phyloP scores from a whole-genome alignment of 768 basidiomycete species.

The Solioccasus polychromus region DNA sequence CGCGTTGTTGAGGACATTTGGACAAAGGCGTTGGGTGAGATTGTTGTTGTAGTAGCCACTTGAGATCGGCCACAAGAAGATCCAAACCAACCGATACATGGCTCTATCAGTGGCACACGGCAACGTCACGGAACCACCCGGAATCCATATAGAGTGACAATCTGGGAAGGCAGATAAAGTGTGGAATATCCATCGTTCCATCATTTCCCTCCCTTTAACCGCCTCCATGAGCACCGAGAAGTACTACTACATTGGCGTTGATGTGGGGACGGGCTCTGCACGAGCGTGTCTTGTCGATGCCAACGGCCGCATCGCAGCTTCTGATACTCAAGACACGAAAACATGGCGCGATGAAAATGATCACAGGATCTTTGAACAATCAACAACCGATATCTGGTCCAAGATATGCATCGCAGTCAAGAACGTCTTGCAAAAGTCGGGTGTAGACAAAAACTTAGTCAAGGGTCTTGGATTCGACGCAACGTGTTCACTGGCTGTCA shows the following conservation, averaged over 20 bases:
- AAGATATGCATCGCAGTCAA: slow-evolving; percentile 61
- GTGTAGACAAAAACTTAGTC: slow-evolving; percentile 56
- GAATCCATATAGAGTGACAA: no score
- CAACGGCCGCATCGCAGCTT: slow-evolving; percentile 70
- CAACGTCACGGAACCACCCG: no score
- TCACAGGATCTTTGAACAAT: slow-evolving; percentile 96
- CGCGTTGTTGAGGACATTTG: slow-evolving; percentile 52
- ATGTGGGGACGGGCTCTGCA: slow-evolving; percentile 93
- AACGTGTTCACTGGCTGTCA: slow-evolving; percentile 92
- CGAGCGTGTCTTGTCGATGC: slow-evolving; percentile 77
- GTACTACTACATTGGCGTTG: slow-evolving; percentile 66
- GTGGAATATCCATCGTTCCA: slow-evolving; percentile 11
- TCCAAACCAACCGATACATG: no score
- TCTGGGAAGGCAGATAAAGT: neutral
- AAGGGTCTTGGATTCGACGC: slow-evolving; percentile 95
- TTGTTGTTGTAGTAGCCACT: no score
- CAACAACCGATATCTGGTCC: slow-evolving; percentile 83
- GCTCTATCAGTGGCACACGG: no score
- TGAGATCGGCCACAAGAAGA: no score
- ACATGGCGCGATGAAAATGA: slow-evolving; percentile 85
- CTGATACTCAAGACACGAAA: slow-evolving; percentile 74
- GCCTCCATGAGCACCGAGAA: slow-evolving; percentile 35
- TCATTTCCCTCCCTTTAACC: slow-evolving; percentile 1
- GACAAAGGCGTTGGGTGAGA: neutral
- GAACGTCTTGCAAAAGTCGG: slow-evolving; percentile 57